These are phyloP conservation scores for Mentha longifolia DNA, from an alignment of 257 asterid genomes.

Conservation along the genomic window DNA sequence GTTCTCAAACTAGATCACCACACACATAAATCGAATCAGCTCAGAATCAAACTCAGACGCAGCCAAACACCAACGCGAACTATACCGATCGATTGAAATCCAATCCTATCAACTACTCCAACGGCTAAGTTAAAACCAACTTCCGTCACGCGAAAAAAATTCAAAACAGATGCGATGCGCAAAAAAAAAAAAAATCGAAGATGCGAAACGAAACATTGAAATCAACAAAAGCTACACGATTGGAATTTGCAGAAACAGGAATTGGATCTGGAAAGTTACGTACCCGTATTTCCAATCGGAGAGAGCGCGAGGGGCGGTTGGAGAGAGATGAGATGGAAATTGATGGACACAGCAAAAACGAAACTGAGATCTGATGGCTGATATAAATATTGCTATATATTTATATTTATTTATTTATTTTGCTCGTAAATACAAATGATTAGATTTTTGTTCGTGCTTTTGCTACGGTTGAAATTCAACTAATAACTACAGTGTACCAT, in stretches of 20 bases:
- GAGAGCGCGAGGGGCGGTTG: slow-evolving; percentile 37
- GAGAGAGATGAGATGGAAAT: slow-evolving; percentile 28
- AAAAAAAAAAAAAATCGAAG: background rate
- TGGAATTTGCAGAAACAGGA: slow-evolving; percentile 25
- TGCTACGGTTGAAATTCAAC: background rate
- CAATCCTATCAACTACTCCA: slow-evolving; percentile 20
- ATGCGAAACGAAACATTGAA: background rate
- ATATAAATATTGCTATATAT: slow-evolving; percentile 18
- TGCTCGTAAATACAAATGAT: background rate
- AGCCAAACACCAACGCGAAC: background rate
- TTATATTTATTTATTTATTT: background rate
- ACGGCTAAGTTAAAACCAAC: background rate
- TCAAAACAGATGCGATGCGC: slow-evolving; percentile 32
- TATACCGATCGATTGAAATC: slow-evolving; percentile 1
- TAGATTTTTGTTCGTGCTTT: background rate
- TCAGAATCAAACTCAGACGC: slow-evolving; percentile 13
- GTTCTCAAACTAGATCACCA: slow-evolving; percentile 29
- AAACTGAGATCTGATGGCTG: slow-evolving; percentile 45
- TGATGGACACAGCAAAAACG: slow-evolving; percentile 39
- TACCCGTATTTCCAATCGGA: slow-evolving; percentile 40
- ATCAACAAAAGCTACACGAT: background rate
- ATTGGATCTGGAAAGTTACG: slow-evolving; percentile 42
- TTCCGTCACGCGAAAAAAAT: slow-evolving; percentile 2
- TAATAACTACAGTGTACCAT: no score
- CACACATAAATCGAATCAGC: slow-evolving; percentile 18